These are phyloP conservation scores for Tolypocladium amazonense DNA, from an alignment of 2,329 filamentous ascomycete genomes.

Conservation along the genomic window DNA sequence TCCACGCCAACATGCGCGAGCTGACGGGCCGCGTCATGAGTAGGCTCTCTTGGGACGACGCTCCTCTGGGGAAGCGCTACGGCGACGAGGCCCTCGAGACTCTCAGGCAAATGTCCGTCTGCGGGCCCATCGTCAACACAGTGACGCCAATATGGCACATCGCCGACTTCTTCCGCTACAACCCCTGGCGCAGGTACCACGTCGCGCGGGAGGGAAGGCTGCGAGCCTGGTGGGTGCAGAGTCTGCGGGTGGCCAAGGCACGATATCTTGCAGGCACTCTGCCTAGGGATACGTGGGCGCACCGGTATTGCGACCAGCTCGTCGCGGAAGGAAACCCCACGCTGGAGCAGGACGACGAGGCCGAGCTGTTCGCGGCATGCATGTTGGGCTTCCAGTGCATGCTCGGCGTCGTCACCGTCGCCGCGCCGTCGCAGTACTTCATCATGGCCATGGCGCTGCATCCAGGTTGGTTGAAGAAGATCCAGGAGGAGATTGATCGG, in stretches of 20 bases:
- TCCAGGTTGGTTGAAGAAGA: constrained; percentile 40
- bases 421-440: constrained; percentile 39
- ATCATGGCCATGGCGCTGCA: constrained; percentile 41
- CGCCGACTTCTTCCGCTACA: neutral
- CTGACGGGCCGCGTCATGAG: neutral
- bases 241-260: neutral
- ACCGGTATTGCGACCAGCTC: neutral
- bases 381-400: constrained; percentile 42
- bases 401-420: constrained; percentile 39
- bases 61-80: neutral
- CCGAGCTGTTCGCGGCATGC: constrained; percentile 36
- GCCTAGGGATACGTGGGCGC: neutral
- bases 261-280: neutral
- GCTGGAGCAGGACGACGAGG: constrained; percentile 28
- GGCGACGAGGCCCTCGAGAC: neutral
- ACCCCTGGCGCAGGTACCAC: neutral
- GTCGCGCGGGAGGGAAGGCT: neutral
- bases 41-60: neutral
- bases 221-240: neutral
- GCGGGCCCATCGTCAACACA: neutral
- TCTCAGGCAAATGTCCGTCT: neutral
- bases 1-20: neutral
- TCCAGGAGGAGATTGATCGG: constrained; percentile 39
- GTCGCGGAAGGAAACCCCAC: constrained; percentile 14
- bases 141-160: neutral